These are phyloP conservation scores for Chaetomium tenue DNA, from an alignment of 495 filamentous ascomycete species.

Conservation along the genomic window DNA sequence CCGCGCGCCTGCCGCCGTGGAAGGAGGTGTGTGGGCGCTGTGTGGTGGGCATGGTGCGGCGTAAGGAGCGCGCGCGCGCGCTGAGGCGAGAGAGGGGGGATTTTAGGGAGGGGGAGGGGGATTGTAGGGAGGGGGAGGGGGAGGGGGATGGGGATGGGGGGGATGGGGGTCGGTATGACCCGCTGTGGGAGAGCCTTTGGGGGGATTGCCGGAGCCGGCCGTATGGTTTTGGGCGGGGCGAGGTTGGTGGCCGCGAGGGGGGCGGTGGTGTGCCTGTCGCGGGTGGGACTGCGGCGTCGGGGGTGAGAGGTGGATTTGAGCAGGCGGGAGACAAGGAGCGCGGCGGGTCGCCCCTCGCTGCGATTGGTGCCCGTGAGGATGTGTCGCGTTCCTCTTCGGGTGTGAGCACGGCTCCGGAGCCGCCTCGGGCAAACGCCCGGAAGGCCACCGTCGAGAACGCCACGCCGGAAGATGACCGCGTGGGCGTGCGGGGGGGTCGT, in stretches of 20 bases:
- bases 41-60: not conserved
- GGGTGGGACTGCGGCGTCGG: not conserved
- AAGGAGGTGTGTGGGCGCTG: conserved; percentile 7
- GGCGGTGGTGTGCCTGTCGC: not conserved
- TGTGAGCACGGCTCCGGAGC: not conserved
- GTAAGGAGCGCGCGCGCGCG: not conserved
- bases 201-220: conserved; percentile 5
- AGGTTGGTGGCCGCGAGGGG: not conserved
- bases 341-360: not conserved
- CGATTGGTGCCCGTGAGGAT: not conserved
- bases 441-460: not conserved
- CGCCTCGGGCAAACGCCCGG: not conserved
- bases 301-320: not conserved
- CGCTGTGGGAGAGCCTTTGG: not conserved
- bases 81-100: too few species aligned
- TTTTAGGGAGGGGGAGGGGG: too few species aligned
- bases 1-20: not conserved
- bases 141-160: too few species aligned
- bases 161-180: not conserved
- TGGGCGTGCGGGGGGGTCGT: not conserved
- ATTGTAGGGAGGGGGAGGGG: too few species aligned
- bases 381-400: not conserved
- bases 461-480: not conserved
- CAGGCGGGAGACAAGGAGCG: not conserved
- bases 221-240: not conserved